These are phyloP conservation scores for Rehmannia glutinosa DNA, from an alignment of 257 asterid species.

Conservation along the genomic window DNA sequence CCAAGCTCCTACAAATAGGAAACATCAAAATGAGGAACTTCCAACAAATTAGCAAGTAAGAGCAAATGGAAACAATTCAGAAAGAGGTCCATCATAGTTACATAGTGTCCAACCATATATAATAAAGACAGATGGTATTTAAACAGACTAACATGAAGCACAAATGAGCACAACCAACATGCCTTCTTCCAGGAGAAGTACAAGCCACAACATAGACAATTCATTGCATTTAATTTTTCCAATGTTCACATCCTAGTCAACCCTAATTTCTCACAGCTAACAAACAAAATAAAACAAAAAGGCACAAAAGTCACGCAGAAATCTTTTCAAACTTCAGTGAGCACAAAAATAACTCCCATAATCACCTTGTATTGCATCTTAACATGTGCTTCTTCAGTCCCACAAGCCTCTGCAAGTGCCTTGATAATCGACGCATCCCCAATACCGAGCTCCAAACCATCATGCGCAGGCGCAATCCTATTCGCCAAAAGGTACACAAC, in stretches of 20 bases:
- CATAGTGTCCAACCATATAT: no score
- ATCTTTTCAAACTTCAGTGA: neutral
- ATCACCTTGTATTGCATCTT: constrained; percentile 78
- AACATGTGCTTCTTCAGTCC: constrained; percentile 68
- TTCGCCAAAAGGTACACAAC: constrained; percentile 77
- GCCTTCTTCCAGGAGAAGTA: no score
- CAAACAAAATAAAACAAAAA: neutral
- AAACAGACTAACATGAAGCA: neutral
- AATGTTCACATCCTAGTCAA: neutral
- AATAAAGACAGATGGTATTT: no score
- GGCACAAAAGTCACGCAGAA: no score
- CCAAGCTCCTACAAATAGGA: constrained; percentile 66
- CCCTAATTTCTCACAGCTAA: neutral
- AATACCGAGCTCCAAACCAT: constrained; percentile 92
- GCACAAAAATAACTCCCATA: neutral
- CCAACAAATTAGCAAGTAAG: neutral
- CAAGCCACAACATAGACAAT: neutral
- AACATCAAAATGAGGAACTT: constrained; percentile 7
- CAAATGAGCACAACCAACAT: neutral
- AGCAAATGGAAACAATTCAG: neutral
- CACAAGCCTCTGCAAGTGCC: constrained; percentile 95
- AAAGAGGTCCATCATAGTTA: no score
- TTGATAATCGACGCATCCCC: constrained; percentile 81
- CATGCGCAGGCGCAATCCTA: constrained; percentile 80
- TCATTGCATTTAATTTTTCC: neutral